These are phyloP conservation scores for Clonostachys rosea DNA, from an alignment of 2,329 filamentous ascomycete species.

Conservation along the genomic window DNA sequence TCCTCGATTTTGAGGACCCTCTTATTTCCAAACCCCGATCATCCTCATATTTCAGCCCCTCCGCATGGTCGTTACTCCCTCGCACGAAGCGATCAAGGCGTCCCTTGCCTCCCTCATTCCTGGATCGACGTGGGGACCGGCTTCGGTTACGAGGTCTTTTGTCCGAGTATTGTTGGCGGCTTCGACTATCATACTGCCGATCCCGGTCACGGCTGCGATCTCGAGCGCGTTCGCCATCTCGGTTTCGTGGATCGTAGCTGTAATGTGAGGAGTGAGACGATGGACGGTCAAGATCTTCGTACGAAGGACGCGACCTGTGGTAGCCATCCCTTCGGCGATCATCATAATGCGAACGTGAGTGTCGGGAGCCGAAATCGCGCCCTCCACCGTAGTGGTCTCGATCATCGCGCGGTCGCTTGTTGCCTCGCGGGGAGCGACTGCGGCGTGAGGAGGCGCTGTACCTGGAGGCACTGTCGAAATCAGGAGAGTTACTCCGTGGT, in stretches of 20 bases:
- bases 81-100: constrained; percentile 24
- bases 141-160: constrained; percentile 54
- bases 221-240: constrained; percentile 28
- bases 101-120: constrained; percentile 23
- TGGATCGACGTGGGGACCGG: constrained; percentile 38
- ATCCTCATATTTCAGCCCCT: constrained; percentile 34
- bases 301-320: constrained; percentile 41
- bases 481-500: constrained; percentile 62
- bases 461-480: constrained; percentile 39
- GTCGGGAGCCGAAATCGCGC: constrained; percentile 46
- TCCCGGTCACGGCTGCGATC: constrained; percentile 7
- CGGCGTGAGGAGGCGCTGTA: constrained; percentile 35
- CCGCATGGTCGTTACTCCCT: constrained; percentile 17
- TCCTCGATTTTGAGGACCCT: constrained; percentile 54
- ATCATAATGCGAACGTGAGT: constrained; percentile 60
- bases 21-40: constrained; percentile 38
- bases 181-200: constrained; percentile 10
- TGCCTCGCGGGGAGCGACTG: constrained; percentile 58
- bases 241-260: constrained; percentile 47
- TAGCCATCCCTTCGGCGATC: constrained; percentile 42
- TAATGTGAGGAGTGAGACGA: constrained; percentile 31
- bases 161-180: constrained; percentile 39
- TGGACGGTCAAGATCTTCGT: constrained; percentile 54
- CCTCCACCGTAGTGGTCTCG: constrained; percentile 52
- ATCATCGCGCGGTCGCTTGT: constrained; percentile 64